Conservation (phyloP, 768 basidiomycete species). For the Agrocybe pediades region DNA sequence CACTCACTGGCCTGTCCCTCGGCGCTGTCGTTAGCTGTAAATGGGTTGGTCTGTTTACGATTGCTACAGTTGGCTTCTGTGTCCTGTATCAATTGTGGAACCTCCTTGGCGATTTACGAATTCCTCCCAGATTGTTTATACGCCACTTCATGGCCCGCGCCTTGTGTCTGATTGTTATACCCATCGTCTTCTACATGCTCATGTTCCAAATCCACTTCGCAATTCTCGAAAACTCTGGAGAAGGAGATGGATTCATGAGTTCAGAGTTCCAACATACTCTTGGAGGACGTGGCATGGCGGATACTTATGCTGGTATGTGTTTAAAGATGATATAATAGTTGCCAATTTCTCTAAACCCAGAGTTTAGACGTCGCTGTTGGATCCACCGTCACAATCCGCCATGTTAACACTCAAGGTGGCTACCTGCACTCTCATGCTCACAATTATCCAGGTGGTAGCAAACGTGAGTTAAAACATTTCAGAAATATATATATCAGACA, state of each 20-base stretch:
- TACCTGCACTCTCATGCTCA: conserved; percentile 95
- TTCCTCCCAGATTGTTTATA: conserved; percentile 74
- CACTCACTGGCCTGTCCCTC: conserved; percentile 83
- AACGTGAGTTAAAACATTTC: conserved; percentile 56
- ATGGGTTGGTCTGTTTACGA: conserved; percentile 98
- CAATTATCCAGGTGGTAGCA: conserved; percentile 86
- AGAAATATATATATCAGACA: not conserved
- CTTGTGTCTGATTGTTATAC: conserved; percentile 85
- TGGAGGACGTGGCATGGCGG: conserved; percentile 84
- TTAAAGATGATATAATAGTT: not conserved
- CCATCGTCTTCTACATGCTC: conserved; percentile 88
- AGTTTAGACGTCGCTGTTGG: conserved; percentile 79
- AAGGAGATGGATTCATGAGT: conserved; percentile 99
- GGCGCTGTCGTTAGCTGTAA: conserved; percentile 95
- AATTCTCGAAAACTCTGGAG: conserved; percentile 86
- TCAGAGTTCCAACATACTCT: conserved; percentile 98
- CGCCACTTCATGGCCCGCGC: conserved; percentile 89
- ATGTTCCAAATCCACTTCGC: conserved; percentile 97
- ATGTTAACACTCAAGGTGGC: conserved; percentile 97
- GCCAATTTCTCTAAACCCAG: not conserved
- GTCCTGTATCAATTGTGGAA: conserved; percentile 88
- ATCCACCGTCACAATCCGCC: conserved; percentile 81
- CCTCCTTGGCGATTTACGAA: conserved; percentile 83
- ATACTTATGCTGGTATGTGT: conserved; percentile 80
- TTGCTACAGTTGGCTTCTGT: conserved; percentile 88